phyloP scores from a whole-genome alignment of 176 grass and related monocot genomes.

The Triticum dicoccoides region DNA sequence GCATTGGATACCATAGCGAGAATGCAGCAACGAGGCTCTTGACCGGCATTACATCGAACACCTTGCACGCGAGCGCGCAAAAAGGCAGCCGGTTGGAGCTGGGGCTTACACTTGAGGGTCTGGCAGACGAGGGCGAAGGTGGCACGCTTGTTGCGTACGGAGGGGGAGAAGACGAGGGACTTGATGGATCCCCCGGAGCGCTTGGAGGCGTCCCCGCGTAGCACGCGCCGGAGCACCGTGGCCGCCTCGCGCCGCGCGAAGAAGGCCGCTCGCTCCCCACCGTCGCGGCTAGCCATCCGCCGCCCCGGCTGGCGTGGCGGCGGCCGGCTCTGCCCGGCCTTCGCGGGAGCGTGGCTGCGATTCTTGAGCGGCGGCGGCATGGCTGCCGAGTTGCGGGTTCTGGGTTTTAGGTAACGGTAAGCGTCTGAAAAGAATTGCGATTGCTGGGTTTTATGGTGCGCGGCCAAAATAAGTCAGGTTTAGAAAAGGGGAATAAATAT shows the following conservation, averaged over 20 bases:
- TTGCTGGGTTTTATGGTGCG: not conserved
- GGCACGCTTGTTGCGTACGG: constrained; percentile 85
- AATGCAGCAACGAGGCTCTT: not conserved
- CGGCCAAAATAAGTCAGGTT: too few species aligned
- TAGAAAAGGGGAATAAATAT: too few species aligned
- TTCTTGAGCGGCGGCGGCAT: constrained; percentile 50
- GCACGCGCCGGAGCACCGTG: constrained; percentile 75
- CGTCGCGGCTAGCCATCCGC: constrained; percentile 61
- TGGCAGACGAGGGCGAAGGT: constrained; percentile 91
- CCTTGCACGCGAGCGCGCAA: not conserved
- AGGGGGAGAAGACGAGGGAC: constrained; percentile 77
- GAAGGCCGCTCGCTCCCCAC: constrained; percentile 69
- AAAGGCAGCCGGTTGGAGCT: not conserved
- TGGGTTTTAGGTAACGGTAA: not conserved
- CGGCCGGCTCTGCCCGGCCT: constrained; percentile 13
- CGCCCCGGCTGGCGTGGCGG: not conserved
- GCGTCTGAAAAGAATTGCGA: not conserved
- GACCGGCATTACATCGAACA: constrained; percentile 42
- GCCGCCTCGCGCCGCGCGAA: constrained; percentile 96
- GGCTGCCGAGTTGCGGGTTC: constrained; percentile 5
- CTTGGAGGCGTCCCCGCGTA: constrained; percentile 63
- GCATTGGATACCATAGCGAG: not conserved
- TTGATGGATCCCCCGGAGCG: constrained; percentile 73
- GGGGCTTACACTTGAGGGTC: constrained; percentile 78
- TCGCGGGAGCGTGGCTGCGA: constrained; percentile 9